phyloP scores from a whole-genome alignment of 768 basidiomycete genomes.

The Trametes cingulata region DNA sequence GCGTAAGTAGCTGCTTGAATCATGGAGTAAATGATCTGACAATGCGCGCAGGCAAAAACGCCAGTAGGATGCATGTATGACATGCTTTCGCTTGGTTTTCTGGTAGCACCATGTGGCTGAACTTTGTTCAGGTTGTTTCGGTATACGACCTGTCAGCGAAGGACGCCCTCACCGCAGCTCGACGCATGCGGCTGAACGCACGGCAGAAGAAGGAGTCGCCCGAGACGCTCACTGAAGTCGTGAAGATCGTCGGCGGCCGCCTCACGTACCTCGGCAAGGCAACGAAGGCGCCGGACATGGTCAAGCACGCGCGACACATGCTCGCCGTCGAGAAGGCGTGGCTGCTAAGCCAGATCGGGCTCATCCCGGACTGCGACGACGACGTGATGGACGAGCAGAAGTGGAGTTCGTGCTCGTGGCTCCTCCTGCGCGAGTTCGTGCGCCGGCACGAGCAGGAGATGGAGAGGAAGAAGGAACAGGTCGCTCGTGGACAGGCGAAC shows the following conservation, averaged over 20 bases:
- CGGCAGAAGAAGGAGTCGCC: conserved; percentile 35
- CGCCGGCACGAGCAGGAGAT: conserved; percentile 54
- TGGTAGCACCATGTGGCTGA: not conserved
- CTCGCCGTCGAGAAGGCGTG: conserved; percentile 76
- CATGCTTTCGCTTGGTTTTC: not conserved
- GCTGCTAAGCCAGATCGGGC: conserved; percentile 76
- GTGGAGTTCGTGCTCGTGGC: conserved; percentile 82
- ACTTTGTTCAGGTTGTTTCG: conserved; percentile 54
- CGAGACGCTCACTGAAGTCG: conserved; percentile 47
- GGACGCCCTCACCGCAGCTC: conserved; percentile 61
- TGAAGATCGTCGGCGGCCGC: conserved; percentile 74
- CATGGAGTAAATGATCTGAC: conserved; percentile 6
- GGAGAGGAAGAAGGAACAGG: conserved; percentile 41
- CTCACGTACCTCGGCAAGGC: conserved; percentile 75
- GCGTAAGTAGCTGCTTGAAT: conserved; percentile 42
- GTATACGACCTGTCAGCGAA: conserved; percentile 65
- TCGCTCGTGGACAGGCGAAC: conserved; percentile 37
- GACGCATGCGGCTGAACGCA: conserved; percentile 48
- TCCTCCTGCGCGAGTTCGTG: conserved; percentile 74
- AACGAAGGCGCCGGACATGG: conserved; percentile 60
- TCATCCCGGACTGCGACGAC: conserved; percentile 82
- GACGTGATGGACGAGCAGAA: conserved; percentile 93
- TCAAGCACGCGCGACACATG: conserved; percentile 62
- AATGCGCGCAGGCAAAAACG: conserved; percentile 55
- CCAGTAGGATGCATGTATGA: conserved; percentile 71